These are phyloP conservation scores for Leccinellum luteum DNA, from an alignment of 768 basidiomycete species.

Conservation along the genomic window DNA sequence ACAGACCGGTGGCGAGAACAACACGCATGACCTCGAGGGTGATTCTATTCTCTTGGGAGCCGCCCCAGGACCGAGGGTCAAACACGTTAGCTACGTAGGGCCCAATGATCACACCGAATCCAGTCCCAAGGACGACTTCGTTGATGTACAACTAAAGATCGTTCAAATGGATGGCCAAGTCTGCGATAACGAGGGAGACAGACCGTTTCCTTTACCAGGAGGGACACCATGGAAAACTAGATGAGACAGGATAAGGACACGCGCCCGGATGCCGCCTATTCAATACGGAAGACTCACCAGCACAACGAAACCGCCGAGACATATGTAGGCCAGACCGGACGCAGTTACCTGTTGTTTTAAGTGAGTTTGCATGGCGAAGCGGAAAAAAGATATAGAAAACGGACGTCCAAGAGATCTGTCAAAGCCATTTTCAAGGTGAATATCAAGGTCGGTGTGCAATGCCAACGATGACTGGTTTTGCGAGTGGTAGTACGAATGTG, in stretches of 20 bases:
- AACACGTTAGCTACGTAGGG: constrained; percentile 72
- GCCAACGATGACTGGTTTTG: too few species aligned
- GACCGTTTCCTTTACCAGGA: constrained; percentile 81
- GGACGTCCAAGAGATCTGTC: constrained; percentile 22
- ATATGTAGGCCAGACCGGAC: constrained; percentile 57
- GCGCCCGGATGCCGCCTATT: not conserved
- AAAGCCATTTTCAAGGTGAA: constrained; percentile 15
- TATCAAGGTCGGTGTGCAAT: not conserved
- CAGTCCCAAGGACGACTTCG: constrained; percentile 90
- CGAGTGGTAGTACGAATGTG: too few species aligned
- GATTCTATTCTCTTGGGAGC: constrained; percentile 47
- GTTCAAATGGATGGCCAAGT: not conserved
- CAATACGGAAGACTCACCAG: constrained; percentile 30
- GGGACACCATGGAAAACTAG: constrained; percentile 82
- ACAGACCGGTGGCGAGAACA: constrained; percentile 88
- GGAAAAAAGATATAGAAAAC: constrained; percentile 7
- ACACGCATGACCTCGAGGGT: constrained; percentile 87
- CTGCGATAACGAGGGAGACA: not conserved
- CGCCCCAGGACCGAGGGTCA: constrained; percentile 79
- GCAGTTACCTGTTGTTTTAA: constrained; percentile 44
- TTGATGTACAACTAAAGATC: constrained; percentile 73
- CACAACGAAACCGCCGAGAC: constrained; percentile 57
- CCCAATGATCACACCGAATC: constrained; percentile 58
- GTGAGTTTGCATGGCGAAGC: constrained; percentile 20
- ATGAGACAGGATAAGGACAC: not conserved